Base-by-base conservation (phyloP, 2,329 filamentous ascomycete genomes). In the Colletotrichum shisoi region DNA sequence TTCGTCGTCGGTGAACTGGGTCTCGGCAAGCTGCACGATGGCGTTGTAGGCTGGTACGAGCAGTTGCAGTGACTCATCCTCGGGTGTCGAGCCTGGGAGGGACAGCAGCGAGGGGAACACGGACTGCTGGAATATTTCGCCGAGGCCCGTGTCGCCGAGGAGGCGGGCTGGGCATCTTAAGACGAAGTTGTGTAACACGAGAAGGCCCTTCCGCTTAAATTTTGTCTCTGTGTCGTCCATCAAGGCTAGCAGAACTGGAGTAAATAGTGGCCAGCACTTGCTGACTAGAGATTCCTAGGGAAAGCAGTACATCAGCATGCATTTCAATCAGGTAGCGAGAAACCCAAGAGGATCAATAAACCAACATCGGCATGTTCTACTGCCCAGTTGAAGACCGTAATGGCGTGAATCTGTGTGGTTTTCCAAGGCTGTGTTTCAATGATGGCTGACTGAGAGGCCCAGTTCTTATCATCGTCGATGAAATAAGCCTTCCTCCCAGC, bases 21-120 rank as follows among this genome's bases (percentile, higher is more conserved):
- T 81, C 77, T 67, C 79, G 69, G 72, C 84, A 6, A 97, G 82
- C 0, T 79, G 78, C 19, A 91, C 78, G 3, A 96, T 81, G 2
- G 89, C 88, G 8, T 84, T 81, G 70, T 93, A 96, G 0, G 90
- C 87, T 7, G 83, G 81, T 6, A 76, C 73, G 1, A 97, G 83
- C 3, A 97, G 79, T 1, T 74, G 73, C 2, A 91, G 74, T 4
- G 91, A 91, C 63, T 95, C 91, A 0, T 83, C 75, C 72, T 92
- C 90, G 0, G 91, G 88, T 0, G 92, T 97, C 48, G 96, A 80
- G 13, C 84, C 87, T 0, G 94, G 94, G 6, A 97, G 82, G 72
- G 88, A 91, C 8, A 90, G 83, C n/a, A 97, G 83, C 42, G 89
- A 87, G 0, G 92, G 91, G 70, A 89, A 84, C 2, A 92, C 78